A percentile compares a stretch with the other conserved stretches of the same genome.
These are phyloP conservation scores for Gleditsia sinensis DNA, from an alignment of 306 rosid genomes.

Conservation along the genomic window DNA sequence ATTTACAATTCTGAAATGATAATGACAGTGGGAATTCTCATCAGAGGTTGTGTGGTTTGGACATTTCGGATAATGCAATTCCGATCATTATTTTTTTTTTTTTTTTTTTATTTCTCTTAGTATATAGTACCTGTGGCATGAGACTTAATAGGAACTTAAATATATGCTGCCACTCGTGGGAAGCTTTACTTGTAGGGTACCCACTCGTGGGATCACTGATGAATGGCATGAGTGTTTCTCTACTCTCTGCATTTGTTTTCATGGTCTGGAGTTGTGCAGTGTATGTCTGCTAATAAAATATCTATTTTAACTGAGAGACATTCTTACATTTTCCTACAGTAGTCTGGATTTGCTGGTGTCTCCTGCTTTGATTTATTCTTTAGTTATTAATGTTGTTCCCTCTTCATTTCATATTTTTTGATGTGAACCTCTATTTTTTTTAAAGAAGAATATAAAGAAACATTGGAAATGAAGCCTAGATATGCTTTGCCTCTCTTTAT, in stretches of 20 bases:
- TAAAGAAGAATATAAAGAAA: not conserved
- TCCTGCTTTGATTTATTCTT: not conserved
- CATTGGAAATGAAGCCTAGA: not conserved
- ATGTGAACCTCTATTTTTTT: constrained; percentile 8
- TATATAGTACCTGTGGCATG: not conserved
- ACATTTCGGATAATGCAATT: not conserved
- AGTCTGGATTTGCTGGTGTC: not conserved
- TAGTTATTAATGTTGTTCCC: not conserved
- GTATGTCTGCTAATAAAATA: no score
- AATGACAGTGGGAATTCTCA: not conserved
- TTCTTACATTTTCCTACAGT: not conserved
- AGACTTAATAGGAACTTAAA: not conserved
- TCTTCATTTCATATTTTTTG: not conserved
- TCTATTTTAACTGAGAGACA: no score
- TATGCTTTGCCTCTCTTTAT: constrained; percentile 4
- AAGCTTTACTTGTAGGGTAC: no score
- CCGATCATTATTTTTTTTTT: no score
- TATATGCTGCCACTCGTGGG: not conserved
- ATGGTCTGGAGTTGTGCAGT: no score
- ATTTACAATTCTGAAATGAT: not conserved
- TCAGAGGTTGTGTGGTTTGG: constrained; percentile 26
- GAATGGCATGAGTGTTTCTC: no score
- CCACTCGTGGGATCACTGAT: no score
- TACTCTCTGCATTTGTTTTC: no score
- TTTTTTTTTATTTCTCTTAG: not conserved